Conservation (phyloP, 768 basidiomycete species). For the Tephrocybe sp. region DNA sequence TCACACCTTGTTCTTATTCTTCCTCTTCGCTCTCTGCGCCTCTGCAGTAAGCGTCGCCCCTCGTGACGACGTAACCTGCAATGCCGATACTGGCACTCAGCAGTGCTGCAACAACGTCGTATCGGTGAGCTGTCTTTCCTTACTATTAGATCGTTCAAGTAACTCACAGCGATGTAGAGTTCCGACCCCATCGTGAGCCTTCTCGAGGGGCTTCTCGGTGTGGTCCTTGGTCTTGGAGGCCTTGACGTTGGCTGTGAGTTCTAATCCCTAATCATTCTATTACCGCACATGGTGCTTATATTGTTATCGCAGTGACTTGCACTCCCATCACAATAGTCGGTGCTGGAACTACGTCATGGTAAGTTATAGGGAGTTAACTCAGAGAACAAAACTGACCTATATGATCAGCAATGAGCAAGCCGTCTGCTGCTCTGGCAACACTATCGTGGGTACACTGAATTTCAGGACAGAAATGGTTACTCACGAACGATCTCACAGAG, state of each 20-base stretch:
- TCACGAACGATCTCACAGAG: slow-evolving; percentile 2
- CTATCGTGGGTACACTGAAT: slow-evolving; percentile 12
- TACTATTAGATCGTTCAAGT: neutral
- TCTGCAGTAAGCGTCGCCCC: slow-evolving; percentile 8
- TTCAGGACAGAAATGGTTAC: neutral
- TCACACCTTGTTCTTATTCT: slow-evolving; percentile 7
- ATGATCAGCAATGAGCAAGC: slow-evolving; percentile 11
- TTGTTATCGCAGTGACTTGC: slow-evolving; percentile 12
- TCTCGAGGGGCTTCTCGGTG: slow-evolving; percentile 11
- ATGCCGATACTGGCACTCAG: slow-evolving; percentile 3
- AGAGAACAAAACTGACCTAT: neutral
- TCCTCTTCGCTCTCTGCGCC: slow-evolving; percentile 15
- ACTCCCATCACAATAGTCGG: slow-evolving; percentile 7
- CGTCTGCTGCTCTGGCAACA: slow-evolving; percentile 19
- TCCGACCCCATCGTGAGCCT: neutral
- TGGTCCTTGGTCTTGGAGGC: slow-evolving; percentile 5
- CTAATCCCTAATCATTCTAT: no score
- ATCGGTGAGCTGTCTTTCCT: neutral
- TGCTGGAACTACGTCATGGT: slow-evolving; percentile 5
- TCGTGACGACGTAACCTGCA: slow-evolving; percentile 2
- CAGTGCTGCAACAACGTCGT: slow-evolving; percentile 4
- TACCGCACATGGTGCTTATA: neutral
- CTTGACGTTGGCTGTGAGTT: slow-evolving; percentile 15
- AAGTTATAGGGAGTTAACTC: neutral
- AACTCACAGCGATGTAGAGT: neutral